Base-by-base conservation (phyloP, 257 asterid species). In the Gentiana straminea region DNA sequence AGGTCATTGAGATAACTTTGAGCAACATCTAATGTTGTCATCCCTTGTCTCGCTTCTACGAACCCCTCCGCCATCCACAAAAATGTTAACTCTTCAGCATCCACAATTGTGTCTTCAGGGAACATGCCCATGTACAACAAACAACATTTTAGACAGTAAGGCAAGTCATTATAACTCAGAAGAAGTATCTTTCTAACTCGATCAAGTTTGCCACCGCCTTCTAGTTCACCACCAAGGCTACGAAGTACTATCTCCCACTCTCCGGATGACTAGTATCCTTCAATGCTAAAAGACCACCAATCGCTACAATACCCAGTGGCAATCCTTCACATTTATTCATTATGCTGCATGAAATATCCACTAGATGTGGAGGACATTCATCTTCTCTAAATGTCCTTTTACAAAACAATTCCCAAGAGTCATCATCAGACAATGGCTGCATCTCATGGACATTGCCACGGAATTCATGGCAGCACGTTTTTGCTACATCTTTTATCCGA, bases 331-430 rank as follows among this genome's bases (percentile, higher is more conserved):
- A 70, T 46, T 65, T 63, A 33, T 39, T 57, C 3, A 64, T 33
- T 35, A 72, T 45, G 2, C 11, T 60, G 1, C 6, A 2, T 0
- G 68, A 50, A 61, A 68, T 35, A 37, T 55, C 48, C 3, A 15
- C 46, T 8, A 64, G 45, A 39, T 68, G 64, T 13, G 38, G 7
- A 64, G 71, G 73, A 13, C 79, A 66, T 2, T 55, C 11, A 7
- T 44, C 34, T 13, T 51, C 55, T 0, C 32, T 50, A 47, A 70
- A 74, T 13, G 73, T 53, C 54, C 60, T 70, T 8, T 7, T 45
- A 52, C 69, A 33, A 39, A 64, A 57, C 12, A 57, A 49, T 32
- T 8, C 35, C 63, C 63, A 37, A 0, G 63, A 49, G 37, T 38
- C 63, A 15, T 64, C 52, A 9, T 12, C n/a, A 8, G 58, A n/a